Conservation (phyloP, 148 eudicot genomes). For the Chenopodium quinoa region DNA sequence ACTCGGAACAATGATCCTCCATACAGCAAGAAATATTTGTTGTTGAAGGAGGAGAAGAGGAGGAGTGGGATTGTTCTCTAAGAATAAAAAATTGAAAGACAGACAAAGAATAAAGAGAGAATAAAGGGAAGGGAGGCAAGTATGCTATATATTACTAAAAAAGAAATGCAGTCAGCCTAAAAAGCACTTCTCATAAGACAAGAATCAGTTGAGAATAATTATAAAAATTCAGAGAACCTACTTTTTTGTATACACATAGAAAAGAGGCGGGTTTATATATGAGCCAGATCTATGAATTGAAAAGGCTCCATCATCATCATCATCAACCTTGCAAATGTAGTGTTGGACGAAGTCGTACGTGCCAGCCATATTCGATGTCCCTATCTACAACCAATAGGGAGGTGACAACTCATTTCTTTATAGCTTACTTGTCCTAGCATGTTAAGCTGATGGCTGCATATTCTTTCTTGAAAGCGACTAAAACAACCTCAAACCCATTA, state of each 20-base stretch:
- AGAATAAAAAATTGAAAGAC: constrained; percentile 9
- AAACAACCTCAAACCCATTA: constrained; percentile 30
- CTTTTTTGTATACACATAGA: background rate
- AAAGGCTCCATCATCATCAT: background rate
- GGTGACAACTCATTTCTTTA: constrained; percentile 38
- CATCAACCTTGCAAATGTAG: constrained; percentile 1
- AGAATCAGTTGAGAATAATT: constrained; percentile 27
- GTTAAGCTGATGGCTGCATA: constrained; percentile 35
- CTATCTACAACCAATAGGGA: constrained; percentile 38
- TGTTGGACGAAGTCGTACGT: constrained; percentile 49
- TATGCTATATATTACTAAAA: constrained; percentile 23
- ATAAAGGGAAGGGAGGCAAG: constrained; percentile 17
- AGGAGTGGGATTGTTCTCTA: background rate
- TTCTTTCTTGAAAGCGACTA: constrained; percentile 47
- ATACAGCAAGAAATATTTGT: constrained; percentile 24
- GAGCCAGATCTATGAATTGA: background rate
- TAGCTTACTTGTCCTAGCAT: constrained; percentile 38
- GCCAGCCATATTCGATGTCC: constrained; percentile 52
- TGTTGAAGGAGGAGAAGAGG: background rate
- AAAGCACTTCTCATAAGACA: constrained; percentile 29
- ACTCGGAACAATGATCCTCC: constrained; percentile 38
- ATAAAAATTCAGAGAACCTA: constrained; percentile 26
- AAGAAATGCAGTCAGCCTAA: constrained; percentile 8
- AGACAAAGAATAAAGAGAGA: constrained; percentile 7
- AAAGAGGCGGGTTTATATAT: constrained; percentile 28